Evolutionary conservation across 179 eudicot genomes (phyloP).

Genomic region (Camellia oleifera): DNA sequence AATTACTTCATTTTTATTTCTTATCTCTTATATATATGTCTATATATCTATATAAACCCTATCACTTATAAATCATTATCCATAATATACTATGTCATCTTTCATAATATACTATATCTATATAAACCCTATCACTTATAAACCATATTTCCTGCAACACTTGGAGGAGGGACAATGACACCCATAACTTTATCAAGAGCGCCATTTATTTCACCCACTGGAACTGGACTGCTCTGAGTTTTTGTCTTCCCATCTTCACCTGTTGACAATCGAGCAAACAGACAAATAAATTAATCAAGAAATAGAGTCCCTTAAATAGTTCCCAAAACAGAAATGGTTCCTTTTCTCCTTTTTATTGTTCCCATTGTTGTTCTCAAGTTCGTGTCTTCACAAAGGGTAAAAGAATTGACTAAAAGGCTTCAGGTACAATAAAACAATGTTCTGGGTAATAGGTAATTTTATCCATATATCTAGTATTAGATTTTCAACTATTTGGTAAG

Average conservation of each 20-base stretch:
- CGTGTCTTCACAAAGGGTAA: background rate
- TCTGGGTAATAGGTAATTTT: background rate
- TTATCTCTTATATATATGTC: no score
- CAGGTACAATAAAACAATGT: background rate
- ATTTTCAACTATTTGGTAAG: background rate
- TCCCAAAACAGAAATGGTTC: background rate
- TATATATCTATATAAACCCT: no score
- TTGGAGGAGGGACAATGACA: slow-evolving; percentile 38
- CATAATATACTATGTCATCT: no score
- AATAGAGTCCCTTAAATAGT: background rate
- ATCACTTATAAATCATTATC: no score
- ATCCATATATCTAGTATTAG: background rate
- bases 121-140: no score
- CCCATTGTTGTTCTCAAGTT: background rate
- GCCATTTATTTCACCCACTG: slow-evolving; percentile 23
- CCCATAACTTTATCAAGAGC: slow-evolving; percentile 42
- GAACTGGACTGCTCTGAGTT: slow-evolving; percentile 27
- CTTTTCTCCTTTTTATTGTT: background rate
- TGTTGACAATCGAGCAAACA: slow-evolving; percentile 18
- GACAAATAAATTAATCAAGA: background rate
- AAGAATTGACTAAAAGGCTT: background rate
- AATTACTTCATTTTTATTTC: no score
- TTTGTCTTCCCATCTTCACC: slow-evolving; percentile 44
- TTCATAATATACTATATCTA: no score
- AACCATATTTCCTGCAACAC: slow-evolving; percentile 25